phyloP scores from a whole-genome alignment of 2,329 filamentous ascomycete genomes.

The Simplicillium sp. region DNA sequence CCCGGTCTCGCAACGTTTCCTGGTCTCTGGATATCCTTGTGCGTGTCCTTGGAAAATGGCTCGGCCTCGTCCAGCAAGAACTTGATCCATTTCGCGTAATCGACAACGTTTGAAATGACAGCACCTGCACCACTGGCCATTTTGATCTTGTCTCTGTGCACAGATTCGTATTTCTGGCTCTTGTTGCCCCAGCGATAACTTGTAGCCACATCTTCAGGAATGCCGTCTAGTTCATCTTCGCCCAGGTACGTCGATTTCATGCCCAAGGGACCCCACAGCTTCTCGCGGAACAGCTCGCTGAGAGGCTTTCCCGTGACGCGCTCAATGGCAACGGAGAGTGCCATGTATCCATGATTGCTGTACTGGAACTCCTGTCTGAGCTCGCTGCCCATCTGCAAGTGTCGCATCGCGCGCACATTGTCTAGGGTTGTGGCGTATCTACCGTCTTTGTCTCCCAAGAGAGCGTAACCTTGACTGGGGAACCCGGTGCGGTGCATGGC shows the following conservation, averaged over 20 bases:
- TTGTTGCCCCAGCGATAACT: slow-evolving; percentile 1
- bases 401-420: slow-evolving; percentile 25
- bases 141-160: slow-evolving; percentile 11
- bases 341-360: slow-evolving; percentile 34
- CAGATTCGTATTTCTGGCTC: slow-evolving; percentile 9
- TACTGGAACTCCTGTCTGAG: slow-evolving; percentile 33
- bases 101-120: slow-evolving; percentile 30
- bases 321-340: slow-evolving; percentile 28
- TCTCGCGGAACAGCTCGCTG: slow-evolving; percentile 22
- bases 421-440: slow-evolving; percentile 17
- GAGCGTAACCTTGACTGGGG: slow-evolving; percentile 23
- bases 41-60: background rate
- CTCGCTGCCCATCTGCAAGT: slow-evolving; percentile 25
- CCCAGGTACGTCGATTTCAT: slow-evolving; percentile 26
- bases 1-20: background rate
- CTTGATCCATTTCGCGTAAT: slow-evolving; percentile 36
- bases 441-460: slow-evolving; percentile 14
- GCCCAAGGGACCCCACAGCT: slow-evolving; percentile 27
- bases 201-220: slow-evolving; percentile 17
- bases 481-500: slow-evolving; percentile 37
- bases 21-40: background rate
- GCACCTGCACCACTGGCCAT: slow-evolving; percentile 23
- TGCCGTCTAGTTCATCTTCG: slow-evolving; percentile 5
- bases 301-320: slow-evolving; percentile 19
- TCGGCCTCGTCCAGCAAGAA: slow-evolving; percentile 23